Base-by-base conservation (phyloP, 768 basidiomycete species). In the Macrolepiota fuliginosa region DNA sequence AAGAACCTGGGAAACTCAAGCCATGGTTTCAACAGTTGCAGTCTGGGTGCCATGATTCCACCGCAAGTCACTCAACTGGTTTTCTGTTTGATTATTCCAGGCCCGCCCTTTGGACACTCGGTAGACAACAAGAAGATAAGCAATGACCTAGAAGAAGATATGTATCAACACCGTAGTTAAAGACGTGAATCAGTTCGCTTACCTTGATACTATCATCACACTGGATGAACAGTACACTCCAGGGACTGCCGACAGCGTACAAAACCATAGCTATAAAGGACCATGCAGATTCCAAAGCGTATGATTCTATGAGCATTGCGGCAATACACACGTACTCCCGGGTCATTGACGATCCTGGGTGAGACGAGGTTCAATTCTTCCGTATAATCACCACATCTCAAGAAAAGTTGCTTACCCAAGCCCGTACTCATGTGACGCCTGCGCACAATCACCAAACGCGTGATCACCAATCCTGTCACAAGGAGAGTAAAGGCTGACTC, bases 271-370 rank as follows among this genome's bases (percentile, higher is more conserved):
- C 19, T 9, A n/a, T 5, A 22, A 58, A 32, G 2, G 57, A 50
- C 57, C 57, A 58, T 10, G 36, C 46, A 17, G 57, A 58, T 49
- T 58, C 57, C 22, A 58, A 11, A 24, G 47, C 57, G 25, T 50
- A 58, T 6, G 57, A 58, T 19, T 58, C 57, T 3, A 32, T 37
- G 11, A 58, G 29, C 13, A 58, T 50, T 11, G 57, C 25, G 11
- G 24, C 32, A 25, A 58, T 51, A 19, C 22, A 37, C 35, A 27
- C 36, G 7, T 58, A 58, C 24, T 58, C 46, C 4, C 9, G 25
- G 5, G 35, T 12, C 4, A 7, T n/a, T 12, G 46, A 24, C 15
- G 27, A 9, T 5, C 55, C 55, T 51, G 29, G 3, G 19, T 25
- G 19, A 17, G 7, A 17, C 24, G 11, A 35, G 35, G 4, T 24